Evolutionary conservation across 148 eudicot genomes (phyloP), one percentile per base, ranked within the genome.

Genomic region (Linanthus parryae): DNA sequence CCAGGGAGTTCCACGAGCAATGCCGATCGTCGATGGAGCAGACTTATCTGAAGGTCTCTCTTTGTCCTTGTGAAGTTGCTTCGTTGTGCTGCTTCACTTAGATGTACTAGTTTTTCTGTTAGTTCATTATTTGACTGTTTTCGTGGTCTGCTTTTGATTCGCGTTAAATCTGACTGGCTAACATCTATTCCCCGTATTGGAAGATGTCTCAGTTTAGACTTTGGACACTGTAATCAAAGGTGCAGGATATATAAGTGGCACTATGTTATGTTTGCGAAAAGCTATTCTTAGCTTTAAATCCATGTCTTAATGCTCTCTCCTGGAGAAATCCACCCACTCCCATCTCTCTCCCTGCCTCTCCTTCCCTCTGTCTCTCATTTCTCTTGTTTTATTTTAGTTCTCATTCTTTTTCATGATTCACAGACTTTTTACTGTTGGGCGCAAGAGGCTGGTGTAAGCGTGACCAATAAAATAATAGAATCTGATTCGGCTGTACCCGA

Each of bases 1-100:
- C 99, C 14, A 75, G 90, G 66, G 99, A 94, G 74, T 94, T 84
- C 65, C 99, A 94, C 54, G 96, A 94, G 57, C 87, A 82, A 63
- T 94, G 99, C 70, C 60, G 78, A 57, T 61, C 49, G 48, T 88
- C 91, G 34, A 46, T 94, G 38, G 96, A 94, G 88, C 75, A 54
- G 39, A 88, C 84, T 47, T 72, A 82, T 67, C 52, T 94, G 58
- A 82, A 94, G 99, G 99, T 94, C 48, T 47, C 39, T 43, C 20
- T 28, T 33, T 24, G 30, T 21, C 12, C 13, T 19, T 26, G 1
- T 31, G 42, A 21, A 29, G 24, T 66, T 31, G 63, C 57, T 37
- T 55, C 40, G 41, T 55, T 56, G 25, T 58, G n/a, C n/a, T n/a
- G n/a, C n/a, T n/a, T n/a, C n/a, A n/a, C n/a, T n/a, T n/a, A n/a